Base-by-base conservation (phyloP, 2,329 filamentous ascomycete species). In the Penicillium griseofulvum region DNA sequence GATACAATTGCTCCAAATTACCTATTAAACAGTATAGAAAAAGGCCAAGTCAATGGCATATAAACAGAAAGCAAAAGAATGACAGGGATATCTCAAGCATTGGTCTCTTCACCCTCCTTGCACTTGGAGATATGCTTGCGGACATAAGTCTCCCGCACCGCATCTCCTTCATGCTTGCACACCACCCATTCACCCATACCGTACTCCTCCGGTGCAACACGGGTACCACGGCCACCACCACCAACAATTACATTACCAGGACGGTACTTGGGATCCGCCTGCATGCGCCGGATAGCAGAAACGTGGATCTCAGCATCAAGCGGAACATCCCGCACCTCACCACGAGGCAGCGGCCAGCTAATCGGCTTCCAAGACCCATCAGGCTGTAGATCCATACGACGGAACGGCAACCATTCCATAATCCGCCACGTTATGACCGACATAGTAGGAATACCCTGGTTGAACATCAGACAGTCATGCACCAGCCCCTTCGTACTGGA, bases 331-430 rank as follows among this genome's bases (percentile, higher is more conserved):
- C 90, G 83, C 0, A 87, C 84, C 72, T 93, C 89, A 10, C 90
- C 90, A 29, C 86, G 83, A 0, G 90, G 90, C 3, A 93, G 75
- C 0, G 90, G 90, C 88, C 89, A 93, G 9, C 85, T 80, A 61
- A 94, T 93, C 0, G 88, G 87, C 70, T 85, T 87, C 90, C 90
- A 94, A 0, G 83, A 84, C 0, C 88, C 88, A 58, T 92, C 87
- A 0, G 77, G 56, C 58, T 85, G 84, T 8, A 93, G 75, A 63
- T 93, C 90, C 87, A 94, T 92, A 24, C 90, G 80, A 1, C 88
- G 82, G 74, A 93, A 92, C 0, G 90, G 90, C 24, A 93, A 76
- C 68, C 88, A 91, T 66, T 93, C 90, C 89, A 93, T 90, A 22
- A 90, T 69, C 34, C 85, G 88, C 89, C 89, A 93, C 2, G 80